Base-by-base conservation (phyloP, 192 early-diverging fungal genomes). In the Umbelopsis sp. region DNA sequence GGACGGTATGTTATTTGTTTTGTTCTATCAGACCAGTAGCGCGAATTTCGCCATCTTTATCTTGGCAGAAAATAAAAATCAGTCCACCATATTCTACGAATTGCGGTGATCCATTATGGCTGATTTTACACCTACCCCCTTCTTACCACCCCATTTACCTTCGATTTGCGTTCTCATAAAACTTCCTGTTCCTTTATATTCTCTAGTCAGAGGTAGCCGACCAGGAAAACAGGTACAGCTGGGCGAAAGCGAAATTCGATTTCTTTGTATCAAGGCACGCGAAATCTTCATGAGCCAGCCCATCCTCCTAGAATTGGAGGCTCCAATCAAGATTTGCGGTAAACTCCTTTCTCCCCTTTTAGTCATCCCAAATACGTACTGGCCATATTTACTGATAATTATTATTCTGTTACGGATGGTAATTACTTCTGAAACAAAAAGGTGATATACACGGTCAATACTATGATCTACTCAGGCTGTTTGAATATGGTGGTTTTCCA, bases 141-240 rank as follows among this genome's bases (percentile, higher is more conserved):
- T n/a, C n/a, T n/a, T n/a, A 21, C 47, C 47, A 1, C 20, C 4
- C n/a, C 20, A 6, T 49, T 17, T 49, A 17, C 11, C 47, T 6
- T 17, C 20, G 16, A 9, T 17, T 41, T 41, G 38, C 38, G 38
- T 41, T 41, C 47, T 49, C n/a, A 49, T 17, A 49, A 49, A 34
- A 3, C 31, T 20, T 62, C 14, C 31, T 62, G 5, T 54, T 24
- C 12, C 52, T 22, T 11, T 25, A 12, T 11, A 51, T 70, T 12
- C 9, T 70, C 12, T 78, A 98, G 97, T 98, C 56, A 86, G 97
- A 72, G 97, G 97, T 71, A 91, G 91, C 74, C 86, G 95, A 74
- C 97, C 97, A 36, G 97, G 97, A 24, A 95, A 96, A 78, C 96
- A 98, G 82, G 97, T 98, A n/a, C 92, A 95, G 76, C 90, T 98